Evolutionary conservation across 371 early-diverging fungal genomes (phyloP).

Genomic region (Zychaea mexicana): DNA sequence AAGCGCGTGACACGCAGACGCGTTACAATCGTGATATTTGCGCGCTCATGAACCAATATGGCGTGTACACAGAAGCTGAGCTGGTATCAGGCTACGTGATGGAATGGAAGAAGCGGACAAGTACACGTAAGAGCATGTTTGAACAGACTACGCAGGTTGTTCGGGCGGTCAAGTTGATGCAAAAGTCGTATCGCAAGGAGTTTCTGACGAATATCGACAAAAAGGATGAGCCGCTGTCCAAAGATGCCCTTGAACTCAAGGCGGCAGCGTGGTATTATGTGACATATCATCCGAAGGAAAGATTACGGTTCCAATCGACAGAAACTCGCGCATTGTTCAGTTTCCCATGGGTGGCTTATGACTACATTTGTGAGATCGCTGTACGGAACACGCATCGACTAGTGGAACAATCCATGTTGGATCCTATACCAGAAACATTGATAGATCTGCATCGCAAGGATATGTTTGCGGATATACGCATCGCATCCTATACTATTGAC

Average conservation of each 20-base stretch:
- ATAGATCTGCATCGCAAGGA: not conserved
- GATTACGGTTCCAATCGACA: slow-evolving; percentile 15
- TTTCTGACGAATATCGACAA: slow-evolving; percentile 24
- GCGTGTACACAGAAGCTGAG: slow-evolving; percentile 58
- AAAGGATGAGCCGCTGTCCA: slow-evolving; percentile 6
- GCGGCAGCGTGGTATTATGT: slow-evolving; percentile 77
- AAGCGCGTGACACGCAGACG: slow-evolving; percentile 44
- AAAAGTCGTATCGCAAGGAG: slow-evolving; percentile 46
- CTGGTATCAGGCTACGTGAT: slow-evolving; percentile 48
- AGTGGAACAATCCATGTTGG: not conserved
- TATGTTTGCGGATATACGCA: too few relatives aligned
- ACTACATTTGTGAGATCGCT: slow-evolving; percentile 53
- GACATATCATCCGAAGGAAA: slow-evolving; percentile 53
- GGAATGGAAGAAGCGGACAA: slow-evolving; percentile 43
- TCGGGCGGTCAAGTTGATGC: slow-evolving; percentile 34
- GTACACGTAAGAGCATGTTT: slow-evolving; percentile 37
- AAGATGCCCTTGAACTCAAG: slow-evolving; percentile 28
- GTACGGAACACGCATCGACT: not conserved
- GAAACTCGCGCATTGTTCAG: slow-evolving; percentile 40
- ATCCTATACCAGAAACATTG: not conserved
- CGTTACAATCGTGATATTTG: slow-evolving; percentile 56
- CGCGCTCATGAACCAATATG: slow-evolving; percentile 68
- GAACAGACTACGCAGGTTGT: slow-evolving; percentile 48
- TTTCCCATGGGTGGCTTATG: slow-evolving; percentile 68
- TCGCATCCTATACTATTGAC: too few relatives aligned